Percentiles rank a stretch among this genome's conserved stretches.
Evolutionary conservation across 768 basidiomycete species (phyloP).

Genomic region (Mycena floridula): DNA sequence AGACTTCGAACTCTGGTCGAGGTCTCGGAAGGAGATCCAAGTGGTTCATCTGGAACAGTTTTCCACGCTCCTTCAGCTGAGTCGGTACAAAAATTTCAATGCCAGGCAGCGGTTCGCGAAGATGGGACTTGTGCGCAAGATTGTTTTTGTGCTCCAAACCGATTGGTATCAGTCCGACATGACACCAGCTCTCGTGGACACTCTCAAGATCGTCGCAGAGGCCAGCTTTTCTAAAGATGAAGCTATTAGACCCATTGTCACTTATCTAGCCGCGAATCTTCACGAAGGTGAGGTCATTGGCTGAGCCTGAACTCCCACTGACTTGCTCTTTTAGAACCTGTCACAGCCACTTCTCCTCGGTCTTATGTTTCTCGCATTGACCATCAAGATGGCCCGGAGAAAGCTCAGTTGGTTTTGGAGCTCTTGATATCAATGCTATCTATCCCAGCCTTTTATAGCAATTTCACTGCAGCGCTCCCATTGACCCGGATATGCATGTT

Average conservation of each 20-base stretch:
- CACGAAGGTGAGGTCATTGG: conserved; percentile 46
- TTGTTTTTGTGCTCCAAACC: conserved; percentile 80
- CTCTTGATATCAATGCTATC: conserved; percentile 58
- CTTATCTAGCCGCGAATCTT: conserved; percentile 79
- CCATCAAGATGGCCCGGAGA: conserved; percentile 39
- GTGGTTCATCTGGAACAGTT: conserved; percentile 79
- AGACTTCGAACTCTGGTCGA: conserved; percentile 88
- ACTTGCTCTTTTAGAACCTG: neutral
- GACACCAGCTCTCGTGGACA: conserved; percentile 45
- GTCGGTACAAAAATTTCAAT: conserved; percentile 76
- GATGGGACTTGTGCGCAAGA: conserved; percentile 60
- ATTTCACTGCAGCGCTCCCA: conserved; percentile 70
- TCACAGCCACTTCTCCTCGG: conserved; percentile 37
- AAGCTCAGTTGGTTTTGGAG: conserved; percentile 63
- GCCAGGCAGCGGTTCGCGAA: conserved; percentile 66
- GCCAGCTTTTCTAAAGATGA: conserved; percentile 69
- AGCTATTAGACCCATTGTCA: conserved; percentile 78
- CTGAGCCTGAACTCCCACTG: conserved; percentile 5
- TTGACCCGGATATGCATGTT: conserved; percentile 74
- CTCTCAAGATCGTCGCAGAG: conserved; percentile 54
- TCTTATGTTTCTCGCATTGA: conserved; percentile 57
- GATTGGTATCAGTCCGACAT: conserved; percentile 64
- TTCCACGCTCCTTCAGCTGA: conserved; percentile 61
- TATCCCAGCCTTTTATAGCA: conserved; percentile 50
- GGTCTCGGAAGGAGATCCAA: conserved; percentile 66